These are phyloP conservation scores for Chlamydomonas eustigma DNA, from an alignment of 139 green algal genomes.

Conservation along the genomic window DNA sequence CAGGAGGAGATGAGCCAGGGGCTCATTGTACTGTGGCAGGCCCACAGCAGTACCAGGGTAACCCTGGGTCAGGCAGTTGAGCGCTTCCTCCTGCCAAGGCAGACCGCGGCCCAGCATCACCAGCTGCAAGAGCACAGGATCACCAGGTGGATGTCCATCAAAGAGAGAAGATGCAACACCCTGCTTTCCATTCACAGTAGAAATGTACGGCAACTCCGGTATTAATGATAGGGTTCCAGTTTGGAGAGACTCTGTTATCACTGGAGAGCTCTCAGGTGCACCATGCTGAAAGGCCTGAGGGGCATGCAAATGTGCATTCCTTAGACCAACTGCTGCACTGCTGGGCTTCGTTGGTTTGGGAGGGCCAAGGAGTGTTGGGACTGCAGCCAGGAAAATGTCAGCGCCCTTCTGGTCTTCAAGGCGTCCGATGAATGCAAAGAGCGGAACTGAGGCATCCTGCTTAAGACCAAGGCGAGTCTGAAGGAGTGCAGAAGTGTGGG, in stretches of 20 bases:
- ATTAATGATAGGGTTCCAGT: too few relatives aligned
- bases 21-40: slow-evolving; percentile 57
- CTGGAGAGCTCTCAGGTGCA: neutral
- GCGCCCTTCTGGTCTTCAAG: slow-evolving; percentile 82
- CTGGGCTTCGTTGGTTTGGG: too few relatives aligned
- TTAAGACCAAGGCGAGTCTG: slow-evolving; percentile 60
- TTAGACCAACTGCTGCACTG: neutral
- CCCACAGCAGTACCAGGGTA: slow-evolving; percentile 60
- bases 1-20: slow-evolving; percentile 68
- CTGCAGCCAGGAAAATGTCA: slow-evolving; percentile 70
- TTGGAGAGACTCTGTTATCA: too few relatives aligned
- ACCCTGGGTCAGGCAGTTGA: slow-evolving; percentile 41
- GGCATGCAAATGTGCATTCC: slow-evolving; percentile 3
- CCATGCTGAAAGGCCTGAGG: neutral
- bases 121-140: slow-evolving; percentile 23
- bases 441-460: slow-evolving; percentile 31
- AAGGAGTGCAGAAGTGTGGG: slow-evolving; percentile 62
- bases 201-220: too few relatives aligned
- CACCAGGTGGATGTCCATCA: neutral
- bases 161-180: neutral
- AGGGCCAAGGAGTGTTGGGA: slow-evolving; percentile 48
- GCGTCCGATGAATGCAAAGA: slow-evolving; percentile 76
- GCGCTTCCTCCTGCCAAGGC: slow-evolving; percentile 58
- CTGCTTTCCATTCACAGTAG: neutral
- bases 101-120: slow-evolving; percentile 45